Evolutionary conservation across 768 basidiomycete genomes (phyloP).

Genomic region (Tylopilus vinaceipallidus): DNA sequence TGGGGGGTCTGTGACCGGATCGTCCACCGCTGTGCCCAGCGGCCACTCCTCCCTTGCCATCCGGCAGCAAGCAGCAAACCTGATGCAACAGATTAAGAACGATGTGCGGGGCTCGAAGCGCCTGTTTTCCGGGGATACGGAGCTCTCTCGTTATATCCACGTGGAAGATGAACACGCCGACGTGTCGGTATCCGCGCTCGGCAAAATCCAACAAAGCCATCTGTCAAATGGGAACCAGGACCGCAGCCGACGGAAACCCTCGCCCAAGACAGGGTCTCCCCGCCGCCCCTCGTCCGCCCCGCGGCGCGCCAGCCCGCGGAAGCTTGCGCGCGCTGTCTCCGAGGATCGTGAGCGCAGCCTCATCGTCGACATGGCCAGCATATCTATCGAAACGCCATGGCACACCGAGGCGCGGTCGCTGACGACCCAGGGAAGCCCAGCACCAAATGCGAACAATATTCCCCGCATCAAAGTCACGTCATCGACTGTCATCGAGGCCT

Average conservation of each 20-base stretch:
- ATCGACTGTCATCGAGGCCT: constrained; percentile 26
- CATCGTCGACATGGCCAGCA: constrained; percentile 40
- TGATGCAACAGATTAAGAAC: constrained; percentile 85
- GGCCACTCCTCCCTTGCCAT: constrained; percentile 64
- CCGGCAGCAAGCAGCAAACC: constrained; percentile 69
- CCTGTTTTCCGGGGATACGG: constrained; percentile 66
- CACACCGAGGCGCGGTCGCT: constrained; percentile 23
- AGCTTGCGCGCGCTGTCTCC: constrained; percentile 37
- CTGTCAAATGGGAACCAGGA: constrained; percentile 33
- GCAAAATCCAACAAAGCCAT: constrained; percentile 23
- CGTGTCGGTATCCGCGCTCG: constrained; percentile 7
- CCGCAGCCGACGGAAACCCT: constrained; percentile 22
- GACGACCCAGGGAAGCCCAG: constrained; percentile 4
- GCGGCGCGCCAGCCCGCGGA: constrained; percentile 45
- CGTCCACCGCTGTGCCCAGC: constrained; percentile 33
- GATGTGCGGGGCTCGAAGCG: constrained; percentile 72
- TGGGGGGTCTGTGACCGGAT: constrained; percentile 23
- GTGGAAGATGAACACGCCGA: constrained; percentile 18
- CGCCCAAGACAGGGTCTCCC: constrained; percentile 25
- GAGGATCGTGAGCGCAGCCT: constrained; percentile 43
- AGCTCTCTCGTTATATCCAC: constrained; percentile 42
- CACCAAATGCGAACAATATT: constrained; percentile 10
- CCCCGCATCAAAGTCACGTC: constrained; percentile 31
- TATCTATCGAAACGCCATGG: constrained; percentile 43
- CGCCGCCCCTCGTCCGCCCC: constrained; percentile 36